Evolutionary conservation across 75 land plant species (phyloP), one percentile per base, ranked within the genome.

Genomic region (Adiantum capillusveneris): DNA sequence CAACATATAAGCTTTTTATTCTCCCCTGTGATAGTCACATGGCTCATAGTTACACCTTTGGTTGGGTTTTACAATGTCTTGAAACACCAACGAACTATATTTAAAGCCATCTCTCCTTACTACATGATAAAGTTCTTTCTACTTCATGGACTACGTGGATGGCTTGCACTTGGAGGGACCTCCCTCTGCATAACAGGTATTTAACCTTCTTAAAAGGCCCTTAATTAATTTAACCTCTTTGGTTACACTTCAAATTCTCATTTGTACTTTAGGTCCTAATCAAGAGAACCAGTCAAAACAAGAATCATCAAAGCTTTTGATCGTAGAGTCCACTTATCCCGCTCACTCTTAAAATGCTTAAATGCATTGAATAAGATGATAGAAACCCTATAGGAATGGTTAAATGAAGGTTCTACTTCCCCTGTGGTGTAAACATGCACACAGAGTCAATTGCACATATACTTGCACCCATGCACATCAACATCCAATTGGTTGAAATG

Each of bases 111-210:
- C 1, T 69, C 72, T 6, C 72, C 65, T 11, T 25, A 42, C 1
- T 55, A 44, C 17, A 43, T 56, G 31, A 42, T 30, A 2, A 39
- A 26, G 36, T 55, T 69, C 28, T 69, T 69, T 31, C n/a, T 30
- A 11, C 39, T 30, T 13, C 51, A 69, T 56, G 51, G 51, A 41
- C 14, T 16, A 26, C n/a, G 43, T 25, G 72, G 65, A 9, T 69
- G 72, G 72, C 5, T 17, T 28, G 61, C 54, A 63, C 65, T 69
- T 42, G 58, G 65, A 20, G 58, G 65, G 21, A 43, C 56, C 0
- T 25, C 61, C 0, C 65, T 69, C 17, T 69, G 72, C 43, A 69
- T 69, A 16, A 69, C 72, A 69, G 65, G 72, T 69, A 21, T 13
- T 46, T 6, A 1, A 20, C 2, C 14, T 46, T 20, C 21, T n/a